Base-by-base conservation (phyloP, 1,284 basidiomycete genomes). In the Leucoagaricus sp. region DNA sequence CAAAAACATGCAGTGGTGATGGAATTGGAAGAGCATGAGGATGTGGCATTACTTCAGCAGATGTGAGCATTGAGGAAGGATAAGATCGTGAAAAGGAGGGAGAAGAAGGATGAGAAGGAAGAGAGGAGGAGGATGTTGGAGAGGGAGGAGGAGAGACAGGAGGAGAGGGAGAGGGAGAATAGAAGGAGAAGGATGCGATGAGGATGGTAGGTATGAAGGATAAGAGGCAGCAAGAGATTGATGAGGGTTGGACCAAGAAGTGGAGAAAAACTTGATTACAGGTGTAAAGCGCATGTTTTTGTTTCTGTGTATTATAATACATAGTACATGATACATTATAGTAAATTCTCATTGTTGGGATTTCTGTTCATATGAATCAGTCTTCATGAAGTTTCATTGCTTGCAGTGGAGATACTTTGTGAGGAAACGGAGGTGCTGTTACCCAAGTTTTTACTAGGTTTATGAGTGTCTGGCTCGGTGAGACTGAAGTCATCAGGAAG, bases 1-100 rank as follows among this genome's bases (percentile, higher is more conserved):
- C 92, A 95, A 72, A 91, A 91, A 68, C 88, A 95, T 15, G 95
- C 96, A 0, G 96, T 98, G 15, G 88, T 99, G 42, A 81, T 99
- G 79, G 93, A 96, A 68, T 91, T 93, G 1, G 94, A 97, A 67
- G 96, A 99, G 79, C 93, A 90, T 78, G 91, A 87, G 68, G 95
- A 96, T 0, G 77, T 98, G 23, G 89, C 92, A n/a, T 74, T 98
- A 36, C 72, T 99, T 68, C 96, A 99, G 72, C 96, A 98, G 78
- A 95, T 98, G 65, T 86, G 93, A 56, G 93, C 95, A 5, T 75
- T 99, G 64, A 80, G 93, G 57, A 96, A 95, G 73, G 95, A 95
- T 65, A 93, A 96, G 75, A 80, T 91, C 0, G 76, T 71, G 38
- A 79, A 86, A 64, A 75, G 94, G 65, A 87, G 84, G 66, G 92